Evolutionary conservation across 208 protist genomes (phyloP).

Genomic region (Endotrypanum monterogeii): DNA sequence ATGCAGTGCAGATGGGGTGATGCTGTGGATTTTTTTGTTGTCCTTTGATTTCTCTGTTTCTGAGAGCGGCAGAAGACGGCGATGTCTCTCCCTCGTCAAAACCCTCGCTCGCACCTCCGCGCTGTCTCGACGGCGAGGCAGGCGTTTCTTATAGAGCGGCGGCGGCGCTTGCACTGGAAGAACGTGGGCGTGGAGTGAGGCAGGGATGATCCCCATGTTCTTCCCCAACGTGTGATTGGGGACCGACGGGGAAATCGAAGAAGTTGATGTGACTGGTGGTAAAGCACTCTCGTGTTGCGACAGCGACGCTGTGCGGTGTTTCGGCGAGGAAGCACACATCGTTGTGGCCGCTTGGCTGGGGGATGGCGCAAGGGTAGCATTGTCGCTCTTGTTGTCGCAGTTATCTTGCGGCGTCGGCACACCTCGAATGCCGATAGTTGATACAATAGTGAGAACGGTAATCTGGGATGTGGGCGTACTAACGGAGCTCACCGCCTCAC

Average conservation of each 20-base stretch:
- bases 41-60: neutral
- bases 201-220: neutral
- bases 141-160: neutral
- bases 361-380: neutral
- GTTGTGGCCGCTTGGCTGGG: neutral
- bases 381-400: neutral
- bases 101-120: conserved; percentile 9
- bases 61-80: conserved; percentile 10
- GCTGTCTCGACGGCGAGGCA: conserved; percentile 5
- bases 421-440: neutral
- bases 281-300: neutral
- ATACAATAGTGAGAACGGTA: neutral
- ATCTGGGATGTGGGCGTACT: neutral
- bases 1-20: neutral
- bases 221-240: neutral
- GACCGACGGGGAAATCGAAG: neutral
- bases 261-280: too few relatives aligned
- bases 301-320: neutral
- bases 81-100: conserved; percentile 6
- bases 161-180: neutral
- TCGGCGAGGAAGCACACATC: neutral
- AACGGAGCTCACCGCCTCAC: neutral
- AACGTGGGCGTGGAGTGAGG: neutral
- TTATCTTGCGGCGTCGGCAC: neutral
- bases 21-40: neutral